Percentiles rank a stretch among this genome's conserved stretches.
These are phyloP conservation scores for Epichloe gansuensis DNA, from an alignment of 2,329 filamentous ascomycete species.

Conservation along the genomic window DNA sequence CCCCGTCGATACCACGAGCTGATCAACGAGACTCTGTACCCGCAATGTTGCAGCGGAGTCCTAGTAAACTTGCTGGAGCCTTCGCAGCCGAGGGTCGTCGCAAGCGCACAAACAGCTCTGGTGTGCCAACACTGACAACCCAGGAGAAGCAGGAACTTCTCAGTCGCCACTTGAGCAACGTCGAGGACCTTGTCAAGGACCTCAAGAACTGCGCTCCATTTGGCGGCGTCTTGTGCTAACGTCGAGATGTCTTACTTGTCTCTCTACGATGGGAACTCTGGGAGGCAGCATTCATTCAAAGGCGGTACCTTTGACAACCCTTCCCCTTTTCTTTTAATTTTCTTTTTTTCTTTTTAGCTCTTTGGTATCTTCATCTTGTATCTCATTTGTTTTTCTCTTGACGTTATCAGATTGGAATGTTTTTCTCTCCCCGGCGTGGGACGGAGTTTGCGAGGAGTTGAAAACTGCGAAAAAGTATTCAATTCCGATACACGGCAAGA, in stretches of 20 bases:
- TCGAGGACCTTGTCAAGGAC: constrained; percentile 76
- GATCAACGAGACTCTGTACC: constrained; percentile 33
- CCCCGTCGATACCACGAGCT: constrained; percentile 43
- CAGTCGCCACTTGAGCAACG: constrained; percentile 66
- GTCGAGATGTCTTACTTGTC: not conserved
- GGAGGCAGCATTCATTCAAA: too few relatives aligned
- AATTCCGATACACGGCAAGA: not conserved
- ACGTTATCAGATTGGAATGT: not conserved
- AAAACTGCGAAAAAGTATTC: constrained; percentile 4
- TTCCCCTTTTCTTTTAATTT: not conserved
- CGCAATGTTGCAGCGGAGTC: constrained; percentile 50
- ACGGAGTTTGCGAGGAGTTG: constrained; percentile 12
- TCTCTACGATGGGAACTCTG: not conserved
- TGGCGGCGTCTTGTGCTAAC: constrained; percentile 43
- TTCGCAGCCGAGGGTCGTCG: constrained; percentile 29
- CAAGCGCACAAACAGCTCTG: constrained; percentile 24
- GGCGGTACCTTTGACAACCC: too few relatives aligned
- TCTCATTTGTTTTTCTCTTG: not conserved
- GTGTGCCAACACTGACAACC: constrained; percentile 46
- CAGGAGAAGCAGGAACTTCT: constrained; percentile 74
- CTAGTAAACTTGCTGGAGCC: constrained; percentile 52
- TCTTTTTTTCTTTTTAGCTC: not conserved
- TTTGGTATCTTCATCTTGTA: not conserved
- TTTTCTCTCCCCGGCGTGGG: constrained; percentile 1
- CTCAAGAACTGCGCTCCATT: constrained; percentile 69